Evolutionary conservation across 306 rosid species (phyloP).

Genomic region (Cyamopsis tetragonoloba): DNA sequence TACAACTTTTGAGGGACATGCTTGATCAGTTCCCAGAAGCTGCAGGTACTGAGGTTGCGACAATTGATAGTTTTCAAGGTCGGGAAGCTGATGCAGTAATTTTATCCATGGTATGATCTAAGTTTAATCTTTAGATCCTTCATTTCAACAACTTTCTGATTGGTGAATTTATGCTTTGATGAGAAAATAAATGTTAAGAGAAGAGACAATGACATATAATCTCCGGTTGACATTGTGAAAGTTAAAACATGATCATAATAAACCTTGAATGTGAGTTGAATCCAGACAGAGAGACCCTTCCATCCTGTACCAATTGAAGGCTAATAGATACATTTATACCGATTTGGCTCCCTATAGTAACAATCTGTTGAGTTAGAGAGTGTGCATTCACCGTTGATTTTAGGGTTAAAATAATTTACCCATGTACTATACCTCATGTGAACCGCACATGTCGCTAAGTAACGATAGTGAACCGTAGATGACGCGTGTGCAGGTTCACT

Average conservation of each 20-base stretch:
- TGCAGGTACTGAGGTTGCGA: constrained; percentile 70
- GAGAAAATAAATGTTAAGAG: background rate
- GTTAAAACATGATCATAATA: background rate
- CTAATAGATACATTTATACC: too few species aligned
- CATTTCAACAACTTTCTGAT: constrained; percentile 11
- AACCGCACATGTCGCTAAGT: too few species aligned
- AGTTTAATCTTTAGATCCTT: constrained; percentile 11
- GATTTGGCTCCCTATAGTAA: too few species aligned
- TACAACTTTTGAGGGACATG: constrained; percentile 75
- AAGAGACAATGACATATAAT: background rate
- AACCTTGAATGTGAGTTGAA: background rate
- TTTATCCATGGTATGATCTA: constrained; percentile 67
- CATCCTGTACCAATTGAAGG: background rate
- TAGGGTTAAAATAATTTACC: too few species aligned
- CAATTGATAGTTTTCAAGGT: constrained; percentile 89
- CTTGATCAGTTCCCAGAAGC: constrained; percentile 69
- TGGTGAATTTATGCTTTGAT: background rate
- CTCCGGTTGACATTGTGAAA: background rate
- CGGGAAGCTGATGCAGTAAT: constrained; percentile 91
- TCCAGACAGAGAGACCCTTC: background rate
- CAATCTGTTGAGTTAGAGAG: too few species aligned
- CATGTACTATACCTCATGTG: too few species aligned
- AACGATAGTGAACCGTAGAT: too few species aligned
- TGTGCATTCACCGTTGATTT: too few species aligned
- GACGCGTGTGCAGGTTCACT: too few species aligned